These are phyloP conservation scores for Apiospora malaysiana DNA, from an alignment of 2,329 filamentous ascomycete species.

Conservation along the genomic window DNA sequence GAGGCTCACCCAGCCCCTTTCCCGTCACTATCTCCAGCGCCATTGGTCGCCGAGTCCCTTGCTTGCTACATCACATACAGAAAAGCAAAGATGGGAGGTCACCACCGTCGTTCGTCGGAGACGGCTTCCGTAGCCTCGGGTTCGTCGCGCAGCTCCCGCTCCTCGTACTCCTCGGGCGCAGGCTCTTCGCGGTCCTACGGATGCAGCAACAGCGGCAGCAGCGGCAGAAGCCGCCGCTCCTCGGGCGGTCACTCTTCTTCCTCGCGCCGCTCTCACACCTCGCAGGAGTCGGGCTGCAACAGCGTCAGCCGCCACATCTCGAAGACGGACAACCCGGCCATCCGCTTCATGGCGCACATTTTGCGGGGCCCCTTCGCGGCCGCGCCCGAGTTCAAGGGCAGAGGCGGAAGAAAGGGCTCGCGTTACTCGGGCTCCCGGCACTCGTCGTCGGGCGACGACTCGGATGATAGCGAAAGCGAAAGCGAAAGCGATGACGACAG, in stretches of 20 bases:
- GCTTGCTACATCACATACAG: background rate
- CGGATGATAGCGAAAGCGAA: background rate
- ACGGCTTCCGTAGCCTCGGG: background rate
- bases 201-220: background rate
- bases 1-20: conserved; percentile 1
- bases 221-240: background rate
- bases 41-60: background rate
- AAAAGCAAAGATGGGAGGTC: background rate
- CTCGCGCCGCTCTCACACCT: background rate
- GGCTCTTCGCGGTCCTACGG: background rate
- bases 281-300: conserved; percentile 25
- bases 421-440: background rate
- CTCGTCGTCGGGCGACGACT: background rate
- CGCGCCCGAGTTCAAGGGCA: background rate
- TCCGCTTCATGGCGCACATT: conserved; percentile 37
- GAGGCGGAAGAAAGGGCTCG: background rate
- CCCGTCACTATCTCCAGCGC: background rate
- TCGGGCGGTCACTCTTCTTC: background rate
- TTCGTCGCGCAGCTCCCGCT: background rate
- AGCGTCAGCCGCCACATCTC: conserved; percentile 37
- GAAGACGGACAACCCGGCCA: conserved; percentile 31
- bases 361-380: conserved; percentile 39
- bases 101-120: background rate
- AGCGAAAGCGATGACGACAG: background rate
- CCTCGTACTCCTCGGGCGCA: background rate